A percentile compares a stretch with the other conserved stretches of the same genome.
phyloP scores from a whole-genome alignment of 1,284 basidiomycete species.

The Naganishia liquefaciens region DNA sequence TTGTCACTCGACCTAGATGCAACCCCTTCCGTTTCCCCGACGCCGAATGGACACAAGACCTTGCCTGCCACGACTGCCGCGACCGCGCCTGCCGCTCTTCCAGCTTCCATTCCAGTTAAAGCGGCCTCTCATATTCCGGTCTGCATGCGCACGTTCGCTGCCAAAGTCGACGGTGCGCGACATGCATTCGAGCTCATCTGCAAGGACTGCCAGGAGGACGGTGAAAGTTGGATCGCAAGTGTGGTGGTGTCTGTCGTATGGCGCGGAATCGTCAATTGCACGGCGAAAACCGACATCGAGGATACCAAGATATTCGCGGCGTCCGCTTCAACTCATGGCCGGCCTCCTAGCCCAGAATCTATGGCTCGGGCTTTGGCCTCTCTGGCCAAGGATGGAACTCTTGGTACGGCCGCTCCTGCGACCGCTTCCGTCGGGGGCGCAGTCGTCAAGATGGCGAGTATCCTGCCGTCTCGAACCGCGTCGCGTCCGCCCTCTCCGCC shows the following conservation, averaged over 20 bases:
- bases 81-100: constrained; percentile 32
- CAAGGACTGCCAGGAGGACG: constrained; percentile 51
- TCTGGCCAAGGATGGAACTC: constrained; percentile 41
- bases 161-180: constrained; percentile 49
- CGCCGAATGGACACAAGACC: constrained; percentile 39
- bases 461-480: constrained; percentile 35
- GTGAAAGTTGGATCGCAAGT: constrained; percentile 54
- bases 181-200: constrained; percentile 50
- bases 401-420: constrained; percentile 17
- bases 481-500: constrained; percentile 52
- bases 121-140: constrained; percentile 46
- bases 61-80: constrained; percentile 23
- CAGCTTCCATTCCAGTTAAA: constrained; percentile 35
- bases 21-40: constrained; percentile 41
- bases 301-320: constrained; percentile 18
- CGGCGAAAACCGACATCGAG: constrained; percentile 41
- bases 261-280: constrained; percentile 52
- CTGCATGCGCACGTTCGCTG: constrained; percentile 52
- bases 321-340: constrained; percentile 28
- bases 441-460: constrained; percentile 37
- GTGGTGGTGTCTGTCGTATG: constrained; percentile 53
- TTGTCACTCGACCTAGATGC: constrained; percentile 41
- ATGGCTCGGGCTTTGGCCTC: constrained; percentile 47
- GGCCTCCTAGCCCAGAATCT: constrained; percentile 47
- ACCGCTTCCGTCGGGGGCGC: constrained; percentile 32